Evolutionary conservation across 345 rosid genomes (phyloP), one percentile per base, ranked within the genome.

Genomic region (Gynandropsis gynandra): DNA sequence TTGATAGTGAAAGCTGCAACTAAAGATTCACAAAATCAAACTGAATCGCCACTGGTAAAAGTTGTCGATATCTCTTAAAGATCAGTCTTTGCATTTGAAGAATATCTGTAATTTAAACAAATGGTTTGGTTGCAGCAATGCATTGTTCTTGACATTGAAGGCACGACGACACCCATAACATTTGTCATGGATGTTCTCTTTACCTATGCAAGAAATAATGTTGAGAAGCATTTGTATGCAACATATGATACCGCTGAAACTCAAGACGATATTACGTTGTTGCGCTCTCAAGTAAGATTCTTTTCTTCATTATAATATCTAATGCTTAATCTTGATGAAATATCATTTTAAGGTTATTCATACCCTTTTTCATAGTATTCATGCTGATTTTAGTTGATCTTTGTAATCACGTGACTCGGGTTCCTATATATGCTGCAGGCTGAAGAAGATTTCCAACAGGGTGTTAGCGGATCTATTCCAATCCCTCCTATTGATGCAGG

Each of bases 81-180:
- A 16, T 6, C 10, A 7, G 16, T 46, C 50, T 10, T 9, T 11
- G n/a, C 31, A 6, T 9, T 33, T 9, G 18, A 5, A 24, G 29
- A n/a, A 24, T 24, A 24, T 5, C 2, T 24, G 5, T 24, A 24
- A 50, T 35, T 37, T 19, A 65, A 53, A 20, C n/a, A 53, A 44
- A 16, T 50, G 42, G 10, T 69, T 63, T 64, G 71, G 54, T 67
- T 61, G 73, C 87, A 88, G 99, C 68, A 59, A 47, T 92, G 75
- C 70, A 59, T 92, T 70, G 82, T 92, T 63, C 97, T 92, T 36
- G 99, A 88, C 73, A 88, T 88, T 31, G 99, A 88, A 76, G 99
- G 99, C 61, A 92, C 94, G 58, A 88, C 99, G 1, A 85, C 97
- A 8, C 97, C 97, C 36, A 93, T 93, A 71, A 76, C 95, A 20